phyloP scores from a whole-genome alignment of 1,284 basidiomycete species.

The Pholiota adiposa region DNA sequence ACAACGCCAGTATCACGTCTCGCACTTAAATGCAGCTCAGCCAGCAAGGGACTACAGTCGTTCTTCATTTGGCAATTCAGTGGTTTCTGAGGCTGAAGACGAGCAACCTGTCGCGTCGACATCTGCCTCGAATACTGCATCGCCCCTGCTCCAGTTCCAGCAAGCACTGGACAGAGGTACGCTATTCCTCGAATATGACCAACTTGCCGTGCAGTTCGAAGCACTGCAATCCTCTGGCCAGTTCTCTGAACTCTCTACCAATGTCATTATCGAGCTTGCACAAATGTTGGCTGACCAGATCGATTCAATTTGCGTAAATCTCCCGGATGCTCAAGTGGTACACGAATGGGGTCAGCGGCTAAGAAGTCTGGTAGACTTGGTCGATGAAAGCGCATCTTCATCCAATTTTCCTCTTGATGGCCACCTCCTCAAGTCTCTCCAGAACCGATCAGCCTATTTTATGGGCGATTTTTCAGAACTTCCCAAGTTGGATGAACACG shows the following conservation, averaged over 20 bases:
- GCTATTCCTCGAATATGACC: conserved; percentile 5
- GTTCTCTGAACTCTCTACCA: conserved; percentile 6
- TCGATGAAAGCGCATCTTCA: background rate
- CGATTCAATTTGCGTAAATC: conserved; percentile 19
- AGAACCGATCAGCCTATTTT: conserved; percentile 11
- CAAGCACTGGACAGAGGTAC: background rate
- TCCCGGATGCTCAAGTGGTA: conserved; percentile 7
- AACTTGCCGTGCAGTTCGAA: conserved; percentile 7
- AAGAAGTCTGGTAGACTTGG: background rate
- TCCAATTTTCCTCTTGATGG: background rate
- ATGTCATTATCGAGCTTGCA: conserved; percentile 15
- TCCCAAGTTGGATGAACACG: background rate
- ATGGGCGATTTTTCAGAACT: conserved; percentile 4
- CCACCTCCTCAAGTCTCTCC: background rate
- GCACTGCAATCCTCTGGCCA: conserved; percentile 7
- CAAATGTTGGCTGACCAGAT: conserved; percentile 19
- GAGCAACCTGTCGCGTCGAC: conserved; percentile 2
- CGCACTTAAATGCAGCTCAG: conserved; percentile 7
- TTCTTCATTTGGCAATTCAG: background rate
- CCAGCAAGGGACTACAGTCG: background rate
- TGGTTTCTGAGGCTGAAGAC: background rate
- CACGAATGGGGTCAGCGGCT: conserved; percentile 13
- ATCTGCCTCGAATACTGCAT: background rate
- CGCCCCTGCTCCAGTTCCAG: background rate
- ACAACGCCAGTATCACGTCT: conserved; percentile 6